A percentile compares a stretch with the other conserved stretches of the same genome.
These are phyloP conservation scores for Exophiala sp. DNA, from an alignment of 2,329 filamentous ascomycete species.

Conservation along the genomic window DNA sequence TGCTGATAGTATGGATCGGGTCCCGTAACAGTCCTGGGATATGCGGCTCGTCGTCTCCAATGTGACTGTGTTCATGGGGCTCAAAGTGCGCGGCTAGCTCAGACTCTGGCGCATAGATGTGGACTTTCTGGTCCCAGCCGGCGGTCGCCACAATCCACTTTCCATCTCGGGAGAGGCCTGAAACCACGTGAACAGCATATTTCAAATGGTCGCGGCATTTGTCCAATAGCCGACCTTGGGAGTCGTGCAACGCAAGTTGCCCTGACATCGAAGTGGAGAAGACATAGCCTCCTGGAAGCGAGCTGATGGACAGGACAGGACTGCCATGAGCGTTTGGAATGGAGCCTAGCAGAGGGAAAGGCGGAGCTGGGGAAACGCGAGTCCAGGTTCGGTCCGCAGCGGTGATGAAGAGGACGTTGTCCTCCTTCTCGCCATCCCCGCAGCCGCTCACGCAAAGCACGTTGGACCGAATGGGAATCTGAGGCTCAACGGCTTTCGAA, in stretches of 20 bases:
- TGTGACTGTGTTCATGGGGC: neutral
- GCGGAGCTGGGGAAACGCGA: conserved; percentile 6
- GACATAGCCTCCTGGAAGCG: conserved; percentile 41
- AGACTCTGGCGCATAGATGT: conserved; percentile 42
- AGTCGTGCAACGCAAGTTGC: conserved; percentile 46
- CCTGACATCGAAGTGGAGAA: conserved; percentile 57
- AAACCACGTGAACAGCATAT: conserved; percentile 49
- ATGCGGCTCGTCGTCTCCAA: conserved; percentile 13
- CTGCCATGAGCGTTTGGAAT: conserved; percentile 24
- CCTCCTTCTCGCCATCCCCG: conserved; percentile 1
- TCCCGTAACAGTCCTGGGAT: conserved; percentile 33
- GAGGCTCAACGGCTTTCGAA: conserved; percentile 19
- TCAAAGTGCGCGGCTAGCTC: conserved; percentile 19
- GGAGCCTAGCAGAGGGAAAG: conserved; percentile 6
- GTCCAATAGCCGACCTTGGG: conserved; percentile 29
- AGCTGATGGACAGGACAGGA: conserved; percentile 49
- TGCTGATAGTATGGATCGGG: conserved; percentile 40
- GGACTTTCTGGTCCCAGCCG: conserved; percentile 55
- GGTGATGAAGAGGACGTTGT: conserved; percentile 16
- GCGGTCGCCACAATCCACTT: conserved; percentile 45
- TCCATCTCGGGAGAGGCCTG: conserved; percentile 18
- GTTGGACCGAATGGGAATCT: conserved; percentile 24
- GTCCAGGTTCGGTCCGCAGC: conserved; percentile 22
- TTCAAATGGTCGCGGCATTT: conserved; percentile 53
- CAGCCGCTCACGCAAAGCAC: conserved; percentile 26